Evolutionary conservation across 1,139 yeast species (phyloP).

Genomic region (Yamadazyma conglobata): DNA sequence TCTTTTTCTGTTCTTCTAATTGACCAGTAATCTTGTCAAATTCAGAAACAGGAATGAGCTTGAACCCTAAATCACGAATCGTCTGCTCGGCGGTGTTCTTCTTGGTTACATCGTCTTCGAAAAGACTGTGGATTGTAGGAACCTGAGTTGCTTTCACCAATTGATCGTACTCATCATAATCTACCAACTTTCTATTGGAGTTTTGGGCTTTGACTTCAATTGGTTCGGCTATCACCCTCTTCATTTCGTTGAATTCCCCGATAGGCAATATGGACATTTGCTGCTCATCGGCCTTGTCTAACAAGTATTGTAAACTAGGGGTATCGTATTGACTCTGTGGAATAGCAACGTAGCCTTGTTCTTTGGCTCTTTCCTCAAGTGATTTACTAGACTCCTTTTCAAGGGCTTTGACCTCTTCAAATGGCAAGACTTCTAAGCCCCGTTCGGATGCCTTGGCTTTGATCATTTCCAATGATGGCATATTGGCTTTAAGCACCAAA

Average conservation of each 20-base stretch:
- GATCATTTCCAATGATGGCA: constrained; percentile 35
- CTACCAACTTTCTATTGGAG: constrained; percentile 7
- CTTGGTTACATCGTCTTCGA: constrained; percentile 7
- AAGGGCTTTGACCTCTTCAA: constrained; percentile 22
- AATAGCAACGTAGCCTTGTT: constrained; percentile 26
- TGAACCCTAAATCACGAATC: constrained; percentile 5
- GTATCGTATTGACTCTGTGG: constrained; percentile 19
- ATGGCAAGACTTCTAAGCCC: constrained; percentile 27
- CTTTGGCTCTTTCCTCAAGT: constrained; percentile 19
- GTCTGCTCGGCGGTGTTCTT: constrained; percentile 1
- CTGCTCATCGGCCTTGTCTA: constrained; percentile 17
- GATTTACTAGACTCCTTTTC: constrained; percentile 15
- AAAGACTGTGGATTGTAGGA: constrained; percentile 7
- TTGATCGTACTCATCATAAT: constrained; percentile 6
- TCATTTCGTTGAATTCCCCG: constrained; percentile 15
- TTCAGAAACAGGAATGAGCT: constrained; percentile 6
- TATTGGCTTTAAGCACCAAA: constrained; percentile 31
- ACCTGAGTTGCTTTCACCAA: constrained; percentile 2
- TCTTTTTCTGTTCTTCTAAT: constrained; percentile 7
- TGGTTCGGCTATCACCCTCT: constrained; percentile 14
- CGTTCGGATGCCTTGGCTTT: constrained; percentile 24
- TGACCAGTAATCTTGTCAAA: constrained; percentile 7
- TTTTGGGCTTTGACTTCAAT: constrained; percentile 21
- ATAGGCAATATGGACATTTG: constrained; percentile 18
- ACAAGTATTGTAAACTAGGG: constrained; percentile 23